phyloP scores from a whole-genome alignment of 2,329 filamentous ascomycete species.

The Keithomyces neogunnii region DNA sequence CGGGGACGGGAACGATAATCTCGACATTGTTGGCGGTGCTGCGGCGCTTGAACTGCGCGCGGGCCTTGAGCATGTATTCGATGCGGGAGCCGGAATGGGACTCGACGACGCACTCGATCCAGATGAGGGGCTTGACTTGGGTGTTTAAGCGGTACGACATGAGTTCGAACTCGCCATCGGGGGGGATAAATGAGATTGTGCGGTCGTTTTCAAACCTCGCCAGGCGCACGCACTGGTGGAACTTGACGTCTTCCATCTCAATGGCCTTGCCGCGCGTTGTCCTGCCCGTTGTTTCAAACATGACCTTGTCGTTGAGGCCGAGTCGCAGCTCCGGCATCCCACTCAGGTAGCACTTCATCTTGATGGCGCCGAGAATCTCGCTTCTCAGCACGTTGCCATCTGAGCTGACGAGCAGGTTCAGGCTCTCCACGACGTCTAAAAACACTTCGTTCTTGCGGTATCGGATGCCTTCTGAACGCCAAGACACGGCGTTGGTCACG shows the following conservation, averaged over 20 bases:
- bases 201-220: slow-evolving; percentile 97
- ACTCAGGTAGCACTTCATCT: slow-evolving; percentile 99
- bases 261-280: slow-evolving; percentile 94
- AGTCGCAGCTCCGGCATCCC: slow-evolving; percentile 95
- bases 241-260: slow-evolving; percentile 99
- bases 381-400: slow-evolving; percentile 93
- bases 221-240: slow-evolving; percentile 94
- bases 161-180: slow-evolving; percentile 96
- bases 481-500: slow-evolving; percentile 95
- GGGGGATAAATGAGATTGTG: slow-evolving; percentile 97
- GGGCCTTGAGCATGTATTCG: slow-evolving; percentile 98
- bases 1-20: slow-evolving; percentile 92
- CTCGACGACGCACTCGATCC: slow-evolving; percentile 97
- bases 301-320: slow-evolving; percentile 96
- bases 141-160: slow-evolving; percentile 99
- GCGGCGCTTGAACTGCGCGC: slow-evolving; percentile 94
- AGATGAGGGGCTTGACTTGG: slow-evolving; percentile 95
- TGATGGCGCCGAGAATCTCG: slow-evolving; percentile 93
- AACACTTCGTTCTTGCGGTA: slow-evolving; percentile 99
- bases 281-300: slow-evolving; percentile 96
- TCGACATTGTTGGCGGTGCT: slow-evolving; percentile 98
- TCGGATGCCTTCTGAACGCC: slow-evolving; percentile 94
- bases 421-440: slow-evolving; percentile 90
- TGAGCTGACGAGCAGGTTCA: slow-evolving; percentile 89
- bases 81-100: slow-evolving; percentile 91